phyloP scores from a whole-genome alignment of 2,329 filamentous ascomycete species.

The Chaetothyriales sp. region DNA sequence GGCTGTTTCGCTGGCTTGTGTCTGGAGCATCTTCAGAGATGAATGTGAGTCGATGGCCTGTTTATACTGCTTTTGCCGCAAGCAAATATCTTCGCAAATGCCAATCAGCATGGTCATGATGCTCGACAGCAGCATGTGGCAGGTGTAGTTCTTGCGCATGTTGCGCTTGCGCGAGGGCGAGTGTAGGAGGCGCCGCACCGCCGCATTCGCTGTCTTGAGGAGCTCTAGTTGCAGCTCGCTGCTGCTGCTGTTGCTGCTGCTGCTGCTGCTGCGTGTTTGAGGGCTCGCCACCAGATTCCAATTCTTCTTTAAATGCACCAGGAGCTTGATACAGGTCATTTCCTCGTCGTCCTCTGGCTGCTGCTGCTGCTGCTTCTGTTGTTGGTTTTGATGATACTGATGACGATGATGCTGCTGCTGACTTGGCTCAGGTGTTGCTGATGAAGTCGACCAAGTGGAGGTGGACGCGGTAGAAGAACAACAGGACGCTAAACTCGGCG shows the following conservation, averaged over 20 bases:
- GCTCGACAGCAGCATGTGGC: constrained; percentile 15
- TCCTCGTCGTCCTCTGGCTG: constrained; percentile 13
- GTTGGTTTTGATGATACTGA: neutral
- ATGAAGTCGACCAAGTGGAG: neutral
- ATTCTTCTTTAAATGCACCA: constrained; percentile 16
- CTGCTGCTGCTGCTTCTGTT: neutral
- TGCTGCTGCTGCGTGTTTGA: neutral
- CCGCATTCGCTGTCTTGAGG: constrained; percentile 14
- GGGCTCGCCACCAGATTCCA: neutral
- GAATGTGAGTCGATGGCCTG: neutral
- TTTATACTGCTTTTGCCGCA: neutral
- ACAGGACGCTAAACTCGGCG: neutral
- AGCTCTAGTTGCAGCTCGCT: constrained; percentile 11
- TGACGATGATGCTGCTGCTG: neutral
- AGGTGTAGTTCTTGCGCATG: constrained; percentile 14
- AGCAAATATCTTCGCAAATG: constrained; percentile 13
- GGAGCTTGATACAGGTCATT: constrained; percentile 16
- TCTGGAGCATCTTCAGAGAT: neutral
- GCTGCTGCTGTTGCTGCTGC: constrained; percentile 4
- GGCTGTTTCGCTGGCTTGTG: constrained; percentile 9
- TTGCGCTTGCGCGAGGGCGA: constrained; percentile 4
- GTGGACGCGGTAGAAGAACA: neutral
- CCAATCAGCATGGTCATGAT: constrained; percentile 13
- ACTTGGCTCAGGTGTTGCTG: neutral
- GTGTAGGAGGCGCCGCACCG: constrained; percentile 11